phyloP scores from a whole-genome alignment of 495 filamentous ascomycete genomes.

The Neurospora pannonica region DNA sequence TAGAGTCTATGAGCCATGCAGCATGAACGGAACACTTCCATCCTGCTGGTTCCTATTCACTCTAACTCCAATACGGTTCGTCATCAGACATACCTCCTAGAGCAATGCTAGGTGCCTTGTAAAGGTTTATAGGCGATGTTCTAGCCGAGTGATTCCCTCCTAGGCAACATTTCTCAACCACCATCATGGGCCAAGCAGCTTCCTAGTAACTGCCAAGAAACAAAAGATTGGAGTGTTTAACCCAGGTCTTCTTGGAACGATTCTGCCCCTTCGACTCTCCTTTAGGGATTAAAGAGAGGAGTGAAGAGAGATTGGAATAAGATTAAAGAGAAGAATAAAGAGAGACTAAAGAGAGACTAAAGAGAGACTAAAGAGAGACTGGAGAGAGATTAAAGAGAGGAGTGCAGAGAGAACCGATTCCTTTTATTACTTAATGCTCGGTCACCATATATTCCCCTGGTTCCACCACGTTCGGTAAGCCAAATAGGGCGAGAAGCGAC shows the following conservation, averaged over 20 bases:
- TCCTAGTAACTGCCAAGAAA: neutral
- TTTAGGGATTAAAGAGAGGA: neutral
- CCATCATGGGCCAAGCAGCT: neutral
- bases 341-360: neutral
- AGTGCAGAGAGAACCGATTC: neutral
- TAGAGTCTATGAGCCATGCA: too few species aligned
- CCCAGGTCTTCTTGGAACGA: neutral
- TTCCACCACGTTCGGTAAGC: neutral
- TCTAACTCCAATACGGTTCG: neutral
- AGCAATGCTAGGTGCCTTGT: neutral
- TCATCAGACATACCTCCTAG: neutral
- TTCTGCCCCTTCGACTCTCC: neutral
- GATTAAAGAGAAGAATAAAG: neutral
- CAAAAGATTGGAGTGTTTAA: neutral
- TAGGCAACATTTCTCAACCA: neutral
- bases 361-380: neutral
- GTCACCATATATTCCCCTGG: neutral
- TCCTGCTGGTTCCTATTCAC: neutral
- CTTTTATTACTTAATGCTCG: neutral
- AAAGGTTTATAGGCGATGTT: neutral
- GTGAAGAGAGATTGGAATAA: neutral
- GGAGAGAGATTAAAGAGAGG: neutral
- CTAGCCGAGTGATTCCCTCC: neutral
- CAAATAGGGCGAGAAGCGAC: neutral
- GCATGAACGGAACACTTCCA: neutral